Percentiles rank a stretch among this genome's conserved stretches.
phyloP scores from a whole-genome alignment of 106 monocot species.

The Allium fistulosum region DNA sequence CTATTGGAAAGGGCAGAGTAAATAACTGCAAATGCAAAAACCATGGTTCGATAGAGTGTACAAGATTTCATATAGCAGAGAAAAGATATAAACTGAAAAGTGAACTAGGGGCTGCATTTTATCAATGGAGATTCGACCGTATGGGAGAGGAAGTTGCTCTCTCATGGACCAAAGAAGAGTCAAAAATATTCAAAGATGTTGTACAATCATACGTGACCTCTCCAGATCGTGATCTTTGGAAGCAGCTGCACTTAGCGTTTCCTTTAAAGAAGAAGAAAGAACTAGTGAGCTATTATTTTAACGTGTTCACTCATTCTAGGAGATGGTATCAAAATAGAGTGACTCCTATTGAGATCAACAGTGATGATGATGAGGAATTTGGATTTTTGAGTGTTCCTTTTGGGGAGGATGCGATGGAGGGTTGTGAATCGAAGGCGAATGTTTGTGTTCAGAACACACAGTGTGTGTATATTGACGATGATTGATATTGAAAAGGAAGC shows the following conservation, averaged over 20 bases:
- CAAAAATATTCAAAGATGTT: slow-evolving; percentile 49
- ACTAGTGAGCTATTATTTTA: slow-evolving; percentile 87
- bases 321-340: slow-evolving; percentile 76
- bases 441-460: slow-evolving; percentile 58
- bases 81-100: slow-evolving; percentile 48
- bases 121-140: slow-evolving; percentile 51
- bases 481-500: neutral
- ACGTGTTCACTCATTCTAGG: slow-evolving; percentile 64
- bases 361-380: slow-evolving; percentile 83
- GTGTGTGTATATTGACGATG: slow-evolving; percentile 52
- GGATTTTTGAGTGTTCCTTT: slow-evolving; percentile 40
- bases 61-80: slow-evolving; percentile 83
- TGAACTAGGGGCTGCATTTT: slow-evolving; percentile 60
- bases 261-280: slow-evolving; percentile 30
- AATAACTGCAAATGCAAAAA: slow-evolving; percentile 32
- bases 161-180: slow-evolving; percentile 75
- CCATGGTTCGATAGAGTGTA: slow-evolving; percentile 57
- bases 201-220: slow-evolving; percentile 22
- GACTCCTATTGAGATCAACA: slow-evolving; percentile 55
- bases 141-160: slow-evolving; percentile 97
- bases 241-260: slow-evolving; percentile 32
- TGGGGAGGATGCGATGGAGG: slow-evolving; percentile 24
- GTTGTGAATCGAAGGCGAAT: neutral
- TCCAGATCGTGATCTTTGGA: slow-evolving; percentile 40
- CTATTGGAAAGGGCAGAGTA: slow-evolving; percentile 49